phyloP scores from a whole-genome alignment of 352 stramenopile genomes.

The Phytophthora crassamura region DNA sequence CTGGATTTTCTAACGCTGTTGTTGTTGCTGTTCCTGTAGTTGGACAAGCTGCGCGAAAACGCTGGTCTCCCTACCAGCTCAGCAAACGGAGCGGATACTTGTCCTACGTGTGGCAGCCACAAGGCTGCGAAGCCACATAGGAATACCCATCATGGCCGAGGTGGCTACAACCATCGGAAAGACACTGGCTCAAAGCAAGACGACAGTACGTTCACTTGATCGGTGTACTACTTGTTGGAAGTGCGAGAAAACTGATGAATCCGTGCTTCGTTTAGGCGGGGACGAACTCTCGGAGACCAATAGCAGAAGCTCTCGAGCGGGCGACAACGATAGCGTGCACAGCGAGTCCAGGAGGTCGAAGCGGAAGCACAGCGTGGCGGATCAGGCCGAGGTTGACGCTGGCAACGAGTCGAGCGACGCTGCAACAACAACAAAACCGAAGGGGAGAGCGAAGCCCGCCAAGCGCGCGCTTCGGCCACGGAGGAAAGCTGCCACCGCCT shows the following conservation, averaged over 20 bases:
- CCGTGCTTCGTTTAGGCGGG: conserved; percentile 19
- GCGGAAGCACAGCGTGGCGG: conserved; percentile 32
- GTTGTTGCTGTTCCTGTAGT: conserved; percentile 27
- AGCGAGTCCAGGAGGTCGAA: conserved; percentile 29
- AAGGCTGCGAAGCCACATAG: conserved; percentile 31
- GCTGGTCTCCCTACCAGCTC: conserved; percentile 18
- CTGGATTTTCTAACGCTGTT: conserved; percentile 8
- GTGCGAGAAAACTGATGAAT: conserved; percentile 16
- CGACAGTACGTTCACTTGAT: conserved; percentile 37
- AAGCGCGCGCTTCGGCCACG: conserved; percentile 67
- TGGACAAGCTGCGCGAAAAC: conserved; percentile 73
- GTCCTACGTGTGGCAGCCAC: conserved; percentile 44
- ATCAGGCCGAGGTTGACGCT: conserved; percentile 49
- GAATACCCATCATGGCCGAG: conserved; percentile 16
- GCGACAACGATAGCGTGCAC: conserved; percentile 36
- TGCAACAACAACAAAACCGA: conserved; percentile 33
- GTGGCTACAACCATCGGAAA: conserved; percentile 24
- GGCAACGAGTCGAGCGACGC: conserved; percentile 65
- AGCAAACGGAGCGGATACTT: conserved; percentile 21
- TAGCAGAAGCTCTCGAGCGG: conserved; percentile 33
- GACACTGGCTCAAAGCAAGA: conserved; percentile 37
- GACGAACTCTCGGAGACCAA: conserved; percentile 37
- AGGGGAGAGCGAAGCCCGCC: conserved; percentile 23
- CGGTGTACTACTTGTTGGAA: not conserved
- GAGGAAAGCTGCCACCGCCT: conserved; percentile 49